Conservation (phyloP, 208 protist genomes). For the Acanthamoeba royreba region DNA sequence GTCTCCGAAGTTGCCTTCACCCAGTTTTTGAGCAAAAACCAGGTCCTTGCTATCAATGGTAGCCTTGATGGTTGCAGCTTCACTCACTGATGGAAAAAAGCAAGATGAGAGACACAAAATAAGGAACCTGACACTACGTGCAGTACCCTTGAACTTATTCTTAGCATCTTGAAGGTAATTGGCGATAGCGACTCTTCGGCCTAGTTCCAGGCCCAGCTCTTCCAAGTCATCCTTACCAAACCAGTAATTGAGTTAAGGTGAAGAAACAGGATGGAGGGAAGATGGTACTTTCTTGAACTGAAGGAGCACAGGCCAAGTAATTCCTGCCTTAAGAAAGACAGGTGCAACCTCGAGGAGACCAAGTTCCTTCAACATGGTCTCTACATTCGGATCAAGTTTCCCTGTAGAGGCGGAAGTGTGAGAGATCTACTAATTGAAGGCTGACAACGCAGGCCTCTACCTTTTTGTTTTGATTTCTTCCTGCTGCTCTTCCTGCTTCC, state of each 20-base stretch:
- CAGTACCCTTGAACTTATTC: neutral
- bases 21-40: slow-evolving; percentile 17
- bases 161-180: neutral
- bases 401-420: neutral
- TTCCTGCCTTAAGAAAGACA: neutral
- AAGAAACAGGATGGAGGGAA: neutral
- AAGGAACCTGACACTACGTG: neutral
- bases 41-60: neutral
- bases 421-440: neutral
- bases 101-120: neutral
- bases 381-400: neutral
- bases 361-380: neutral
- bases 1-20: slow-evolving; percentile 18
- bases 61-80: neutral
- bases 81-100: neutral
- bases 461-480: neutral
- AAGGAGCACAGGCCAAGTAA: neutral
- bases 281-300: neutral
- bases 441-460: neutral
- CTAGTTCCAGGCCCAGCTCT: neutral
- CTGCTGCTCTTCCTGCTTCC: neutral
- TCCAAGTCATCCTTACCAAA: neutral
- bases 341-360: neutral
- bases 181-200: neutral
- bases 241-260: too few species aligned